Base-by-base conservation (phyloP, 1,284 basidiomycete genomes). In the Ustilago vetiveriae region DNA sequence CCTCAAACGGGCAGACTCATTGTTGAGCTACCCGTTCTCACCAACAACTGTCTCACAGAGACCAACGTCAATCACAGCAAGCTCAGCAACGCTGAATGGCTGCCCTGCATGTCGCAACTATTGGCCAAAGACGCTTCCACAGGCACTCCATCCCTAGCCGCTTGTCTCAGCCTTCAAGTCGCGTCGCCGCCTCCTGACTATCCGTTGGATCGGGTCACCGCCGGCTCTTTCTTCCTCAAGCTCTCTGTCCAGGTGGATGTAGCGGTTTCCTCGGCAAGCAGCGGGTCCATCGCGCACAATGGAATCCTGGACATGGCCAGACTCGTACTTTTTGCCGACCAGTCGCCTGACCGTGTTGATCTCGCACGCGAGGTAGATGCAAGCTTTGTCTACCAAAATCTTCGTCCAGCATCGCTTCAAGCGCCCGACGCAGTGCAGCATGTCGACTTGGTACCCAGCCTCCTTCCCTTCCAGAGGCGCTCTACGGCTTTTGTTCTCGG, bases 401-500 rank as follows among this genome's bases (percentile, higher is more conserved):
- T 78, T 10, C 51, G 53, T 14, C 53, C 47, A 2, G 58, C 74
- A 11, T 59, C 60, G 21, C 24, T 47, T 10, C 35, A 54, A 0
- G 21, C 42, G 3, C 50, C 63, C 1, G 68, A 63, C 30, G 41
- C 47, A 1, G 47, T 70, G 6, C 76, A 80, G 56, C 76, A 66
- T n/a, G 30, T 41, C 7, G 54, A 53, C 2, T 51, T 79, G n/a
- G 52, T 42, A 3, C 62, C 79, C 8, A 62, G 52, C 2, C 38
- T 81, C 19, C 42, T 80, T 8, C 79, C 79, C 11, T 81, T 80
- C 32, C 79, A 81, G 42, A 69, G 52, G 9, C 58, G 72, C 16
- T 74, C 75, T 0, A 67, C 74, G 14, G 64, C 65, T 1, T 80
- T 81, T 29, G 46, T 81, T 9, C 68, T 80, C 1, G 71, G 68